Evolutionary conservation across 1,284 basidiomycete species (phyloP).

Genomic region (Ustilago xerochloae): DNA sequence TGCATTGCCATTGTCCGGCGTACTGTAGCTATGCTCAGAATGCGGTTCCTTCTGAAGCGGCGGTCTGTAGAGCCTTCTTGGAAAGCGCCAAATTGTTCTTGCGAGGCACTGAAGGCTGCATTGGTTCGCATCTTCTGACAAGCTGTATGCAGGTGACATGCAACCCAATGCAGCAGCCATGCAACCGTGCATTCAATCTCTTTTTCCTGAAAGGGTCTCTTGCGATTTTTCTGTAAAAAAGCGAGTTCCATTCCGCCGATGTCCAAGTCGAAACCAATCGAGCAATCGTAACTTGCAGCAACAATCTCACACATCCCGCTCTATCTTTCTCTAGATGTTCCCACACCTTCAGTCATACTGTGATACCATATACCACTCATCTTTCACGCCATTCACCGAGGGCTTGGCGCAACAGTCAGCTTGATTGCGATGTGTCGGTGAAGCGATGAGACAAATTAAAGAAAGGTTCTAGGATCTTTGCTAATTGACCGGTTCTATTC

Average conservation of each 20-base stretch:
- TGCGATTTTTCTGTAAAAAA: not conserved
- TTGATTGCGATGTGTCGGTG: not conserved
- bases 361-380: too few species aligned
- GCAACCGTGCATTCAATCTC: constrained; percentile 21
- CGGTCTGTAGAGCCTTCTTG: constrained; percentile 2
- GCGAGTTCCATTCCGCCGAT: constrained; percentile 6
- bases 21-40: too few species aligned
- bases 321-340: too few species aligned
- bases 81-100: constrained; percentile 18
- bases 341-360: too few species aligned
- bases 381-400: too few species aligned
- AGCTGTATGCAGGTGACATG: not conserved
- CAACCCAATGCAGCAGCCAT: constrained; percentile 10
- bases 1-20: too few species aligned
- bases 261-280: not conserved
- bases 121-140: not conserved
- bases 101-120: constrained; percentile 4
- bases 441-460: not conserved
- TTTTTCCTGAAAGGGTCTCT: not conserved
- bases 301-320: not conserved
- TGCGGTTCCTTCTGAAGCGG: too few species aligned
- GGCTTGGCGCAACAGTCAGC: not conserved
- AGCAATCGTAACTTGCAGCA: not conserved
- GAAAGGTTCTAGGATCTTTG: not conserved
- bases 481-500: not conserved